Evolutionary conservation across 768 basidiomycete genomes (phyloP), one percentile per base, ranked within the genome.

Genomic region (Termitomyces sp.): DNA sequence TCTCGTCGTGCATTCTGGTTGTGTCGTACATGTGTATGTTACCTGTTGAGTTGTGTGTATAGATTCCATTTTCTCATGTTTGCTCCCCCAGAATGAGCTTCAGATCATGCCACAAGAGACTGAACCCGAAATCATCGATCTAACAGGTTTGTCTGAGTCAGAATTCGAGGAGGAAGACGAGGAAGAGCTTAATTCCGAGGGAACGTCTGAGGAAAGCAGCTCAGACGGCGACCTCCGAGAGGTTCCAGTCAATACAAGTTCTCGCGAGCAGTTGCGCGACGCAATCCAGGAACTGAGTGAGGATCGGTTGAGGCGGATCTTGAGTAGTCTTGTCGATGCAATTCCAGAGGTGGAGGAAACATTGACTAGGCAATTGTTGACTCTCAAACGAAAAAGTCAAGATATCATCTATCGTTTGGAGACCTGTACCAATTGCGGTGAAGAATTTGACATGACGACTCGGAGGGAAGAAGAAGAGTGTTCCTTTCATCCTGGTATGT

Each of bases 401-500:
- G 70, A 69, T 37, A 61, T 77, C 16, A 67, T 76, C 13, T 70
- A 76, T 14, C 74, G 78, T 29, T 82, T 78, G 77, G 75, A 78
- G 50, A 68, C 63, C 5, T 83, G 83, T 61, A 67, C 57, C 6
- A 77, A 78, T 58, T 84, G 83, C 59, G 67, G 72, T 20, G 73
- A 75, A 53, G 77, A 81, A 50, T 82, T 73, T 59, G 81, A 83
- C 59, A 67, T 71, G 43, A 71, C 72, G 13, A 66, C 63, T 5
- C 59, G 65, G 43, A 68, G 76, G 46, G 72, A 66, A 20, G 69
- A 74, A 4, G 71, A 68, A 3, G 79, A 79, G 57, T 85, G 82
- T 58, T 46, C 59, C 18, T 82, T 79, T 61, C 83, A 84, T 70
- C 75, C 79, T 43, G 82, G 83, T 81, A 54, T 51, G 75, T 59